Conservation (phyloP, 129 eudicot genomes). For the Centella asiatica region DNA sequence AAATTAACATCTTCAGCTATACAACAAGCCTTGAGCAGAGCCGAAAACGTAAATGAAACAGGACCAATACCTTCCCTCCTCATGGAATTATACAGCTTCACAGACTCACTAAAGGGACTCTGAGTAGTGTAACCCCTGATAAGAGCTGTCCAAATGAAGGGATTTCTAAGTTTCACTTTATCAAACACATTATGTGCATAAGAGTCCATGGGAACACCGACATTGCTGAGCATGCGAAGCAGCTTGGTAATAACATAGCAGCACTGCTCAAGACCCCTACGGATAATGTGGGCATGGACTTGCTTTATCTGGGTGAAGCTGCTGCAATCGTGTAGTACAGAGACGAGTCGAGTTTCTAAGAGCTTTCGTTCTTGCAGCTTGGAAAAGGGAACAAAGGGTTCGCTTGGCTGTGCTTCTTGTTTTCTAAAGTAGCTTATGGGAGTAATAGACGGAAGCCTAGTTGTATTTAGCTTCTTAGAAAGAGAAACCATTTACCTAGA, state of each 20-base stretch:
- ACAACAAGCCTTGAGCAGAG: constrained; percentile 42
- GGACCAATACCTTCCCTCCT: constrained; percentile 40
- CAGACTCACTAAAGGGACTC: constrained; percentile 31
- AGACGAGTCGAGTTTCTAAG: constrained; percentile 36
- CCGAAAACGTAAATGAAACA: constrained; percentile 58
- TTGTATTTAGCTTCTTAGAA: constrained; percentile 12
- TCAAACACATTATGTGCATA: constrained; percentile 38
- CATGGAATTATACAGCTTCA: constrained; percentile 42
- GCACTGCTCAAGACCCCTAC: constrained; percentile 40
- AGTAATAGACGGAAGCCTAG: constrained; percentile 9
- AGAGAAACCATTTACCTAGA: constrained; percentile 37
- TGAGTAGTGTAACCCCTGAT: constrained; percentile 52
- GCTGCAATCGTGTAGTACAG: constrained; percentile 29
- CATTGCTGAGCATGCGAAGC: constrained; percentile 39
- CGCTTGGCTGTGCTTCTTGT: neutral
- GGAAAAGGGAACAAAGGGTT: constrained; percentile 25
- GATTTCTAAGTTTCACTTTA: constrained; percentile 49
- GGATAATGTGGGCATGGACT: constrained; percentile 54
- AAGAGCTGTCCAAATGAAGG: constrained; percentile 60
- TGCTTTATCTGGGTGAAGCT: constrained; percentile 38
- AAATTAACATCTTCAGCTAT: constrained; percentile 22
- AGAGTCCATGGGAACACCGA: constrained; percentile 38
- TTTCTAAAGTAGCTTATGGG: neutral
- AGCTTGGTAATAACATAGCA: constrained; percentile 51
- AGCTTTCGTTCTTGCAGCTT: constrained; percentile 24